Conservation (phyloP, 1,284 basidiomycete species). For the Papiliotrema terrestris region DNA sequence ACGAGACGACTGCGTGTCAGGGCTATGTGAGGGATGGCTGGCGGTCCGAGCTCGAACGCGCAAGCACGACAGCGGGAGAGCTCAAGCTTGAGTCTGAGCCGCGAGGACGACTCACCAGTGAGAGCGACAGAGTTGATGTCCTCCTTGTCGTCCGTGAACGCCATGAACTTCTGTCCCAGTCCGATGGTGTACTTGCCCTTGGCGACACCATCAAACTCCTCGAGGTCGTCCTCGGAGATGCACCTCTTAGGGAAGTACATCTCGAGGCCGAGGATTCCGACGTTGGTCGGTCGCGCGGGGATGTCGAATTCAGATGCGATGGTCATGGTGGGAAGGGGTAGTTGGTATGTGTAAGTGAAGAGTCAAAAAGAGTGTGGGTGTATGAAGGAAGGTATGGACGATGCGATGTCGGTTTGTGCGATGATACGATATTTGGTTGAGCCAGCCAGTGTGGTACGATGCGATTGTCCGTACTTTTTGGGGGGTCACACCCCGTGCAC, state of each 20-base stretch:
- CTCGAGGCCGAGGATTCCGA: slow-evolving; percentile 87
- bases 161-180: slow-evolving; percentile 97
- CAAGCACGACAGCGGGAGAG: no score
- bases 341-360: neutral
- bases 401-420: neutral
- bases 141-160: slow-evolving; percentile 93
- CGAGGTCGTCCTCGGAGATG: slow-evolving; percentile 91
- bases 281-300: slow-evolving; percentile 72
- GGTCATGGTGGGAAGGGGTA: slow-evolving; percentile 13
- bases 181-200: slow-evolving; percentile 99
- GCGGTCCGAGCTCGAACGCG: no score
- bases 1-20: slow-evolving; percentile 82
- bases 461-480: neutral
- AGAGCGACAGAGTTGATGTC: slow-evolving; percentile 98
- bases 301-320: slow-evolving; percentile 38
- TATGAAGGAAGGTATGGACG: neutral
- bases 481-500: no score
- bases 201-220: slow-evolving; percentile 91
- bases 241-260: slow-evolving; percentile 89
- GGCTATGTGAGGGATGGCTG: slow-evolving; percentile 6
- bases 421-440: slow-evolving; percentile 2
- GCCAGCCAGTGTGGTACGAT: no score
- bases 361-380: neutral
- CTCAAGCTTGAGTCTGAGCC: no score
- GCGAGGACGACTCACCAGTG: slow-evolving; percentile 78